Evolutionary conservation across 2,329 filamentous ascomycete genomes (phyloP).

Genomic region (Calonectria ilicicola): DNA sequence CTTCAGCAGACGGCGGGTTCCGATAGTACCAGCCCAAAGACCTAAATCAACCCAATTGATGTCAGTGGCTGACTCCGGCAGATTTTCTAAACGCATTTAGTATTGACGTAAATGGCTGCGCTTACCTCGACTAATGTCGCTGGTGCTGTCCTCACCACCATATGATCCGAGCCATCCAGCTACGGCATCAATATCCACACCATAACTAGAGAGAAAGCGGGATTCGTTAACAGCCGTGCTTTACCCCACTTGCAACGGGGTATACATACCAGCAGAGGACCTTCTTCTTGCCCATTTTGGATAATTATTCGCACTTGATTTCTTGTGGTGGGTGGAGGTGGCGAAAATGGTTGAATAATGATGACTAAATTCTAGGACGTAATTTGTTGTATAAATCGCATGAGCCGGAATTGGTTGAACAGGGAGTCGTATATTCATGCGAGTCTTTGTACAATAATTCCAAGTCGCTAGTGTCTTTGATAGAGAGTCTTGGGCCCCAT

Average conservation of each 20-base stretch:
- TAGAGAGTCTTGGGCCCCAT: not conserved
- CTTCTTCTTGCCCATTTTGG: conserved; percentile 50
- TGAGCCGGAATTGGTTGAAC: not conserved
- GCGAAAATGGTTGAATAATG: not conserved
- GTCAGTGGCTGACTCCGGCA: not conserved
- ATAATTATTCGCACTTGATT: not conserved
- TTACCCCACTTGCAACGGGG: not conserved
- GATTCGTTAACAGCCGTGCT: not conserved
- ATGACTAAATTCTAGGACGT: not conserved
- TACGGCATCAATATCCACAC: conserved; percentile 81
- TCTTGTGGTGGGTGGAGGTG: not conserved
- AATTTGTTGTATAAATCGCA: not conserved
- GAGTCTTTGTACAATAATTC: conserved; percentile 1
- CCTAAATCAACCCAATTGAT: not conserved
- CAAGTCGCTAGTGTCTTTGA: not conserved
- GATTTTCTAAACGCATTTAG: conserved; percentile 58
- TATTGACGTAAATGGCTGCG: conserved; percentile 37
- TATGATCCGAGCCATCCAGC: conserved; percentile 84
- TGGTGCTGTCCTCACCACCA: conserved; percentile 79
- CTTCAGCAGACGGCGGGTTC: conserved; percentile 74
- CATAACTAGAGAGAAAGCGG: conserved; percentile 59
- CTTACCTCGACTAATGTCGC: conserved; percentile 77
- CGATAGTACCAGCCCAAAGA: conserved; percentile 71
- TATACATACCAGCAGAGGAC: conserved; percentile 44
- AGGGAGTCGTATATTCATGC: not conserved